Base-by-base conservation (phyloP, 177 flowering plant species). In the Vitis hybrid region DNA sequence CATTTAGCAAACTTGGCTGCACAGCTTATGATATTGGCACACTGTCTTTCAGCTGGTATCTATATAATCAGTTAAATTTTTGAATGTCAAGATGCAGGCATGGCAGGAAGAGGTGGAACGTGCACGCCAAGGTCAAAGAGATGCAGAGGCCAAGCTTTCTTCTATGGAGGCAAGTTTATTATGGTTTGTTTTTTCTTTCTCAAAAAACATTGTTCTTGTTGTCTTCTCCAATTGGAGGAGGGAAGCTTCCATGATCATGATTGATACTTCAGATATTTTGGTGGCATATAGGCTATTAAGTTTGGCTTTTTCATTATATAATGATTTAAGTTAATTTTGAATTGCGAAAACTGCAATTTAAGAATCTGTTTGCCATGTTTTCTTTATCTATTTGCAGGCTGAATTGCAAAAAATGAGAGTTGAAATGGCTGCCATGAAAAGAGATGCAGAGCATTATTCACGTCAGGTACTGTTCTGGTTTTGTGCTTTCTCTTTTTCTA, bases 401-500 rank as follows among this genome's bases (percentile, higher is more conserved):
- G 98, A 96, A 78, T 45, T 92, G 74, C 99, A 94, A 72, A 96
- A 93, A 73, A 82, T 92, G 87, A 90, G 97, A 80, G 97, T 94
- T 75, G 98, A 96, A 87, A 90, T 94, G 91, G 94, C 98, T 77
- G 92, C 97, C 78, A 96, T 96, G 97, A 94, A 90, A 84, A 91
- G 99, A 84, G 99, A 96, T 83, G 99, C 99, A 19, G 99, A 96
- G 74, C 98, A 96, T 80, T 94, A 96, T 78, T 96, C 99, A 39
- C 97, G 97, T 19, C 97, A 92, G 91, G 99, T 90, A 45, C 69
- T 18, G 48, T 66, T 76, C 16, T 50, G 9, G 39, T 18, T 72
- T 56, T 68, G 53, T n/a, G 34, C 20, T 10, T 3, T 54, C 50
- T 64, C 50, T 18, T 50, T 53, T 56, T 45, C 16, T 11, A 18